Evolutionary conservation across 2,329 filamentous ascomycete genomes (phyloP).

Genomic region (Balansia obtecta): DNA sequence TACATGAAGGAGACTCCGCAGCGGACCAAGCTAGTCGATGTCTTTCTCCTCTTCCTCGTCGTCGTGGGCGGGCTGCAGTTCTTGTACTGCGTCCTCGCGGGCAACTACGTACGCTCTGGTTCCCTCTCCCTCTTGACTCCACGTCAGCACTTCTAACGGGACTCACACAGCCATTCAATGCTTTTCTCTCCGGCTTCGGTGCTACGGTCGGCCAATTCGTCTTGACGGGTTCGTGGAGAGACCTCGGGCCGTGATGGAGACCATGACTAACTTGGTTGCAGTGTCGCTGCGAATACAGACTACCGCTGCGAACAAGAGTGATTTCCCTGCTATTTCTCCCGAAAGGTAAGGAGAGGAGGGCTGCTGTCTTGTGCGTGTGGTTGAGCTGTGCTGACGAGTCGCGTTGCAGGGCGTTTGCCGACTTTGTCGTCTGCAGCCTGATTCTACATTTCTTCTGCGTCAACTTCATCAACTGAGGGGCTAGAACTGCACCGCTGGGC

Average conservation of each 20-base stretch:
- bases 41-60: slow-evolving; percentile 80
- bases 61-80: slow-evolving; percentile 85
- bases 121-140: no score
- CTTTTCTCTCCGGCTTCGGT: slow-evolving; percentile 89
- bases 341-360: slow-evolving; percentile 48
- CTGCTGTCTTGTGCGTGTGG: neutral
- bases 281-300: slow-evolving; percentile 78
- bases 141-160: neutral
- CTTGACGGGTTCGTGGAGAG: slow-evolving; percentile 58
- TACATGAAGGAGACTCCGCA: slow-evolving; percentile 77
- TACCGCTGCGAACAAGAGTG: slow-evolving; percentile 64
- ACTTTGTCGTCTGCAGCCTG: slow-evolving; percentile 88
- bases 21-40: slow-evolving; percentile 82
- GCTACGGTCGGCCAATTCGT: slow-evolving; percentile 97
- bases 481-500: neutral
- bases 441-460: slow-evolving; percentile 98
- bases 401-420: slow-evolving; percentile 69
- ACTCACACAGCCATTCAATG: slow-evolving; percentile 75
- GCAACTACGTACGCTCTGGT: slow-evolving; percentile 70
- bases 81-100: slow-evolving; percentile 77
- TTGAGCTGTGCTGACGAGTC: neutral
- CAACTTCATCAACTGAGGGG: slow-evolving; percentile 88
- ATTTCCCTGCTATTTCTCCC: slow-evolving; percentile 65
- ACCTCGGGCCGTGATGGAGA: neutral
- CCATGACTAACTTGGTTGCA: slow-evolving; percentile 14